phyloP scores from a whole-genome alignment of 2,329 filamentous ascomycete genomes.

The Emmonsiellopsis sp. region DNA sequence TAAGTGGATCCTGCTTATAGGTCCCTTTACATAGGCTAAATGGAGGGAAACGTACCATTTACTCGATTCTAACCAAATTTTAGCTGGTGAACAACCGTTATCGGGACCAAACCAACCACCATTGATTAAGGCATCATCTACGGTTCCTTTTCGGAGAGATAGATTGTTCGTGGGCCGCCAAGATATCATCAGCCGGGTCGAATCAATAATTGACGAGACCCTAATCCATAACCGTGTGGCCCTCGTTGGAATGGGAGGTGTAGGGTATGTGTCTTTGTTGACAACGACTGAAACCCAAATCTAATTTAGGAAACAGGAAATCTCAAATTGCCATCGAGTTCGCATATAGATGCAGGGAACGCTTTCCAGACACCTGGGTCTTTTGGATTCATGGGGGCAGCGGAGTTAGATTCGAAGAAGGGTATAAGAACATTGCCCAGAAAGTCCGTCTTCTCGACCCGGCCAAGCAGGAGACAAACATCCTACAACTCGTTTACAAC shows the following conservation, averaged over 20 bases:
- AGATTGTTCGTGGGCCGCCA: constrained; percentile 12
- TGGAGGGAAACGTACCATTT: neutral
- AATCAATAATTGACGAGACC: constrained; percentile 4
- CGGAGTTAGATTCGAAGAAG: constrained; percentile 16
- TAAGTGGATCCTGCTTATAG: no score
- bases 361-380: constrained; percentile 14
- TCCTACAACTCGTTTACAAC: neutral
- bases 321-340: constrained; percentile 22
- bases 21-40: neutral
- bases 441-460: constrained; percentile 8
- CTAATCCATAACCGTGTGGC: constrained; percentile 14
- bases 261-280: constrained; percentile 18
- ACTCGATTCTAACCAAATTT: neutral
- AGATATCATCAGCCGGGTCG: constrained; percentile 4
- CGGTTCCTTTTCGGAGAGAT: constrained; percentile 14
- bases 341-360: constrained; percentile 14
- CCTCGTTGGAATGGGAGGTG: constrained; percentile 28
- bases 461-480: constrained; percentile 4
- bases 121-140: neutral
- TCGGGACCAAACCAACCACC: neutral
- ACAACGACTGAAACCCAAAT: neutral
- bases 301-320: constrained; percentile 14
- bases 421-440: constrained; percentile 15
- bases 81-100: neutral
- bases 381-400: constrained; percentile 23